Conservation (phyloP, 192 early-diverging fungal species). For the Backusella sp. region DNA sequence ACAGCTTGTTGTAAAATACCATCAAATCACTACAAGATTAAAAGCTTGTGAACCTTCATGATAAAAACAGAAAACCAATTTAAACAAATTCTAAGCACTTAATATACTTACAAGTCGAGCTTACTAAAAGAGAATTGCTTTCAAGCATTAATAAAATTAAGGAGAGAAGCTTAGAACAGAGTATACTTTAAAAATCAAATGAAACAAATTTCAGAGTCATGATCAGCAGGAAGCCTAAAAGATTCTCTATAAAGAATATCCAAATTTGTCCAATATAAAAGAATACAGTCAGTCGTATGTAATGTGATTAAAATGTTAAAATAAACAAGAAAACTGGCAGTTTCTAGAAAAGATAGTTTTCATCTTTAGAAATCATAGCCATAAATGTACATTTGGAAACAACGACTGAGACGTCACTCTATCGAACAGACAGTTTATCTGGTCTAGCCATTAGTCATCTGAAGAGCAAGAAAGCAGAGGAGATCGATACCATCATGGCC, state of each 20-base stretch:
- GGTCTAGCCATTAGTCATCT: slow-evolving; percentile 3
- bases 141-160: slow-evolving; percentile 1
- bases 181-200: slow-evolving; percentile 4
- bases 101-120: slow-evolving; percentile 3
- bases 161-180: slow-evolving; percentile 6
- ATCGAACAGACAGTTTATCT: slow-evolving; percentile 6
- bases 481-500: slow-evolving; percentile 10
- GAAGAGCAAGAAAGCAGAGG: not conserved
- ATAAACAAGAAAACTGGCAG: slow-evolving; percentile 10
- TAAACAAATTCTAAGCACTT: slow-evolving; percentile 8
- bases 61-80: slow-evolving; percentile 2
- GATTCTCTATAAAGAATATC: not conserved
- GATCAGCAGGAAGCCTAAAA: slow-evolving; percentile 9
- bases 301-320: slow-evolving; percentile 1
- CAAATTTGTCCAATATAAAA: slow-evolving; percentile 12
- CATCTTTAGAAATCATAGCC: slow-evolving; percentile 11
- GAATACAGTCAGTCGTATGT: slow-evolving; percentile 8
- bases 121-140: slow-evolving; percentile 8
- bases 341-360: slow-evolving; percentile 10
- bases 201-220: slow-evolving; percentile 6
- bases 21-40: slow-evolving; percentile 13
- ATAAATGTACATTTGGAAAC: slow-evolving; percentile 7
- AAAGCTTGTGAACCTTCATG: slow-evolving; percentile 12
- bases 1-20: not conserved
- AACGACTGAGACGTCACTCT: not conserved